Conservation (phyloP, 2,329 filamentous ascomycete species). For the Nigrograna mackinnonii region DNA sequence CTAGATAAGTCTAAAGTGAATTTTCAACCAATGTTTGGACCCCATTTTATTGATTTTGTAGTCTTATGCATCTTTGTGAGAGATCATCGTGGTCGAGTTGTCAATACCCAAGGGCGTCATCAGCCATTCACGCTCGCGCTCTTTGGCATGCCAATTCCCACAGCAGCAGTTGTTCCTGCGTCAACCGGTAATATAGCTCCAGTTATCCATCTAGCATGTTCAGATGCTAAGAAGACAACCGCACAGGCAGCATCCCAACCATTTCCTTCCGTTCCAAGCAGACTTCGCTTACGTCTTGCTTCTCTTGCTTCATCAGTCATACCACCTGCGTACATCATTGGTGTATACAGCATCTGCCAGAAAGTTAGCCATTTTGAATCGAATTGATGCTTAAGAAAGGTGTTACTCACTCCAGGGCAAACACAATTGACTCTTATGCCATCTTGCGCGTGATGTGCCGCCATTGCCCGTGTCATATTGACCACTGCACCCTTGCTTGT, state of each 20-base stretch:
- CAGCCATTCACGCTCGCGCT: slow-evolving; percentile 28
- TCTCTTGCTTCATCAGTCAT: slow-evolving; percentile 56
- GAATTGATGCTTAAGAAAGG: background rate
- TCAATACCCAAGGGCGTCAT: no score
- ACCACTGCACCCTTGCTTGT: slow-evolving; percentile 59
- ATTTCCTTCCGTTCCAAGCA: slow-evolving; percentile 58
- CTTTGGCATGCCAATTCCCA: slow-evolving; percentile 27
- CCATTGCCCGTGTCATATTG: slow-evolving; percentile 61
- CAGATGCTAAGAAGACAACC: slow-evolving; percentile 56
- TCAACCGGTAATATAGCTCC: slow-evolving; percentile 32
- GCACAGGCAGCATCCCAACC: slow-evolving; percentile 58
- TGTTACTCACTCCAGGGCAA: slow-evolving; percentile 47
- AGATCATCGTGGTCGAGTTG: no score
- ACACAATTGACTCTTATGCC: slow-evolving; percentile 61
- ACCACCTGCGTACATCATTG: slow-evolving; percentile 57
- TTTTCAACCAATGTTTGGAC: no score
- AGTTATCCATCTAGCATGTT: slow-evolving; percentile 58
- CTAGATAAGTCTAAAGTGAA: no score
- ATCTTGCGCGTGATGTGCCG: slow-evolving; percentile 55
- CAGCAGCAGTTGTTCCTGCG: slow-evolving; percentile 31
- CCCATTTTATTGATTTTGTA: no score
- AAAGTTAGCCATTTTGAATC: background rate
- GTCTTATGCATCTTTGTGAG: no score
- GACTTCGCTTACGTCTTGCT: slow-evolving; percentile 52
- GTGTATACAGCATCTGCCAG: slow-evolving; percentile 55